Evolutionary conservation across 257 asterid species (phyloP).

Genomic region (Capsicum chinense): DNA sequence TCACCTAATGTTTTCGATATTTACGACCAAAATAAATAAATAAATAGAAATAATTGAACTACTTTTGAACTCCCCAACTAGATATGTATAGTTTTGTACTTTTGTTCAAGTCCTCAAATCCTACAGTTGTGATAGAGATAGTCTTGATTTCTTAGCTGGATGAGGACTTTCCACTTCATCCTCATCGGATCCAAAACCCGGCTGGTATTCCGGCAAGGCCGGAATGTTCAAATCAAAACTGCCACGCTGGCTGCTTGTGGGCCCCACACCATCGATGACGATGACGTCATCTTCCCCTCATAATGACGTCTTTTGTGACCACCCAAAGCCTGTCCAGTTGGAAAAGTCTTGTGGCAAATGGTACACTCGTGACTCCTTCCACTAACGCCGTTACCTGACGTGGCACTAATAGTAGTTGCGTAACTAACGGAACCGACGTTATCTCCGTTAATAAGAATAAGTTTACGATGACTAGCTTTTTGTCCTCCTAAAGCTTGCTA

Average conservation of each 20-base stretch:
- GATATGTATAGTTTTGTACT: no score
- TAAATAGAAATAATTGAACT: not conserved
- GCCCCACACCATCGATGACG: constrained; percentile 53
- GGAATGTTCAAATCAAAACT: constrained; percentile 65
- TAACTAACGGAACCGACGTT: not conserved
- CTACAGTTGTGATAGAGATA: constrained; percentile 17
- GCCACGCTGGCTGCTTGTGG: constrained; percentile 38
- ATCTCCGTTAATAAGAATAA: not conserved
- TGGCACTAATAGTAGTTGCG: not conserved
- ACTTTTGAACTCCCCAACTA: not conserved
- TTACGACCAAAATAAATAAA: not conserved
- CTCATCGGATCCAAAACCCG: constrained; percentile 40
- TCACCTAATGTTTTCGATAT: not conserved
- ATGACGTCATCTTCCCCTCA: constrained; percentile 50
- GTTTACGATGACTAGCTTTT: constrained; percentile 51
- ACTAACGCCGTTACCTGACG: not conserved
- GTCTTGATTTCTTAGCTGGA: constrained; percentile 55
- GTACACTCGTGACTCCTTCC: constrained; percentile 56
- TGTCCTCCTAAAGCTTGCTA: constrained; percentile 60
- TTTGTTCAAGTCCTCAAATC: not conserved
- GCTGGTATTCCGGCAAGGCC: constrained; percentile 47
- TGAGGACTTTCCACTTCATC: constrained; percentile 77
- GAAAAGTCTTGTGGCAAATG: constrained; percentile 52
- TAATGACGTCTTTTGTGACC: constrained; percentile 65
- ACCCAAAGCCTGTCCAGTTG: constrained; percentile 63